Base-by-base conservation (phyloP, 352 stramenopile genomes). In the Blastocystis sp. region DNA sequence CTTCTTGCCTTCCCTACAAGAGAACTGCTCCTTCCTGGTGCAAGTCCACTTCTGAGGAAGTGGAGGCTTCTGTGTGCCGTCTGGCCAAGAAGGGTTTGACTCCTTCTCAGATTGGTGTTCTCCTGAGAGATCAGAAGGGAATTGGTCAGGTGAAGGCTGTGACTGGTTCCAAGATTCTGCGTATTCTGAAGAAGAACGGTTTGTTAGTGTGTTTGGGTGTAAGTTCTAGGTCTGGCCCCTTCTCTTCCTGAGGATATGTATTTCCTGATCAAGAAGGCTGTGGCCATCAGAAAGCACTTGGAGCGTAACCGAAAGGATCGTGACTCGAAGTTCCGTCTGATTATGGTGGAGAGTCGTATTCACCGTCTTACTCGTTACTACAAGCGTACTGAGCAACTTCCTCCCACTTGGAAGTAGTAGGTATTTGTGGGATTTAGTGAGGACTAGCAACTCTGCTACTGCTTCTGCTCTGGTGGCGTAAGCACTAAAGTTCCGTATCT, bases 231-330 rank as follows among this genome's bases (percentile, higher is more conserved):
- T 89, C 58, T 90, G 93, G 97, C 97, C 66, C 96, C 97, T 57
- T 97, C 98, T 92, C 96, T 99, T 89, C 97, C 97, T 44, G 97
- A 99, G 93, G 97, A 99, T 93, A 93, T 99, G 90, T 99, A 99
- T 95, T 98, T 98, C 95, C 94, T 99, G 77, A 99, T 99, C 94
- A 99, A 99, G 95, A 99, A 99, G 95, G 97, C 97, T 81, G 97
- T 99, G 90, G 94, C 96, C 91, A 96, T 99, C 53, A 95, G 97
- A 91, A 99, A 99, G 94, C 97, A 99, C 94, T 93, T 99, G 76
- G 97, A 99, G 93, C 93, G 95, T 90, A 99, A 99, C 93, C 95
- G 96, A 92, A 96, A 98, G 92, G 97, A 99, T 93, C 99, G 99
- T 94, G 97, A 99, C 93, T 98, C 96, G 91, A 99, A 99, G 95